phyloP scores from a whole-genome alignment of 2,329 filamentous ascomycete species.

The Aspergillus novofumigatus region DNA sequence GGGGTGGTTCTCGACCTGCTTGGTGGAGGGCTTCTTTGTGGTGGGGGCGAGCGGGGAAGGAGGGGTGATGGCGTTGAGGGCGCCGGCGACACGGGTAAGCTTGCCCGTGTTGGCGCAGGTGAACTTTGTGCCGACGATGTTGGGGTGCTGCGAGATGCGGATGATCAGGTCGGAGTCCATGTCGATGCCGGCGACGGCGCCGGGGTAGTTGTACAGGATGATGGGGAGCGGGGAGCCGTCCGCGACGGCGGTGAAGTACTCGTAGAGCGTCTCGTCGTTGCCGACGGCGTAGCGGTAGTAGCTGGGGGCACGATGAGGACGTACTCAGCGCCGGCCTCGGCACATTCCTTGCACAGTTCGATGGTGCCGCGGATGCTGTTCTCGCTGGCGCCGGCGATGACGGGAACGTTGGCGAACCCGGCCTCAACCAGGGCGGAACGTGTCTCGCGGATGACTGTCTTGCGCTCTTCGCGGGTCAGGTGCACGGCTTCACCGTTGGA shows the following conservation, averaged over 20 bases:
- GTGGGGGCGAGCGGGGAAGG: slow-evolving; percentile 29
- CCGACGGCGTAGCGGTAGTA: slow-evolving; percentile 74
- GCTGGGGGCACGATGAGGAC: slow-evolving; percentile 74
- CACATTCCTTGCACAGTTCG: slow-evolving; percentile 64
- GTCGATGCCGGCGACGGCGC: slow-evolving; percentile 79
- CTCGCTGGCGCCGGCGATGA: slow-evolving; percentile 78
- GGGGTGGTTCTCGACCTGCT: slow-evolving; percentile 30
- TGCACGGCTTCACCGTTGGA: slow-evolving; percentile 89
- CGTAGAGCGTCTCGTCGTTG: slow-evolving; percentile 67
- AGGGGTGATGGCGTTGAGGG: slow-evolving; percentile 67
- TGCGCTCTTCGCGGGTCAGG: slow-evolving; percentile 72
- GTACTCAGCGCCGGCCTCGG: slow-evolving; percentile 71
- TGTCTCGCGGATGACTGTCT: slow-evolving; percentile 69
- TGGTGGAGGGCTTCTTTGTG: slow-evolving; percentile 21
- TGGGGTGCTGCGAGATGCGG: slow-evolving; percentile 71
- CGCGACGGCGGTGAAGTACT: slow-evolving; percentile 72
- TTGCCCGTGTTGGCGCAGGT: slow-evolving; percentile 89
- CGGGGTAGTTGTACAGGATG: slow-evolving; percentile 87
- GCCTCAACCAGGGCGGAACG: slow-evolving; percentile 78
- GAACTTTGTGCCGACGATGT: slow-evolving; percentile 87
- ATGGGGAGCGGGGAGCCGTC: slow-evolving; percentile 72
- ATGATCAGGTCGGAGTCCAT: slow-evolving; percentile 87
- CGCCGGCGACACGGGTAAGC: slow-evolving; percentile 73
- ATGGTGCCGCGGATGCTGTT: slow-evolving; percentile 79
- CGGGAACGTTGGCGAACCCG: slow-evolving; percentile 69